phyloP scores from a whole-genome alignment of 2,329 filamentous ascomycete species.

The Fusarium virguliforme region DNA sequence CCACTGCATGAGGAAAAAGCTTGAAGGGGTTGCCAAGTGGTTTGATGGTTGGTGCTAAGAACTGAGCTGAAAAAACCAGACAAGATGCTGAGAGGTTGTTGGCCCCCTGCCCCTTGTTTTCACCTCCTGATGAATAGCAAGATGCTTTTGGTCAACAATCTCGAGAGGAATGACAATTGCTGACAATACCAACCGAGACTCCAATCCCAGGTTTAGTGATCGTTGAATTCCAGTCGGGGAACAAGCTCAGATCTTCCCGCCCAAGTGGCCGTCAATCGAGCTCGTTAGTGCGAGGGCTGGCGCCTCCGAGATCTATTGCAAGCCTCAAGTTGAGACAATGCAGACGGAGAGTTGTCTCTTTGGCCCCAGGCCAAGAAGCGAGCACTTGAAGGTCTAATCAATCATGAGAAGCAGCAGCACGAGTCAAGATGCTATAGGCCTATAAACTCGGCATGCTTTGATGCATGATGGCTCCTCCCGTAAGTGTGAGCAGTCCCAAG shows the following conservation, averaged over 20 bases:
- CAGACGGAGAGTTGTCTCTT: neutral
- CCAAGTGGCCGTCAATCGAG: neutral
- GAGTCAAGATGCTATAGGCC: neutral
- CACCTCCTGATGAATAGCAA: neutral
- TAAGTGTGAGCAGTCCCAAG: neutral
- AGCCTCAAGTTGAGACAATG: neutral
- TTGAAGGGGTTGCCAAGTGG: slow-evolving; percentile 1
- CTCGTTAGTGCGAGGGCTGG: slow-evolving; percentile 19
- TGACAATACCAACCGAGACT: neutral
- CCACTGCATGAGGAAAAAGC: slow-evolving; percentile 20
- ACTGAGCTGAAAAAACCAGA: neutral
- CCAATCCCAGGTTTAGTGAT: neutral
- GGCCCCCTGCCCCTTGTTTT: slow-evolving; percentile 1
- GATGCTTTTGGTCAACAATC: neutral
- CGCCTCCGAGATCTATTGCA: neutral
- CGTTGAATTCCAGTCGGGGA: slow-evolving; percentile 9
- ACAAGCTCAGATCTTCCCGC: slow-evolving; percentile 17
- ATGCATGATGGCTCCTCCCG: neutral
- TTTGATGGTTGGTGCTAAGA: neutral
- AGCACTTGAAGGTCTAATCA: neutral
- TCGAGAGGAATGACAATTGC: slow-evolving; percentile 8
- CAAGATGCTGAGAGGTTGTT: neutral
- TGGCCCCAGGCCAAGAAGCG: neutral
- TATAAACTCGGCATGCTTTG: neutral
- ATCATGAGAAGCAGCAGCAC: neutral